A percentile compares a stretch with the other conserved stretches of the same genome.
phyloP scores from a whole-genome alignment of 2,329 filamentous ascomycete species.

The Aspergillus pseudotamarii region DNA sequence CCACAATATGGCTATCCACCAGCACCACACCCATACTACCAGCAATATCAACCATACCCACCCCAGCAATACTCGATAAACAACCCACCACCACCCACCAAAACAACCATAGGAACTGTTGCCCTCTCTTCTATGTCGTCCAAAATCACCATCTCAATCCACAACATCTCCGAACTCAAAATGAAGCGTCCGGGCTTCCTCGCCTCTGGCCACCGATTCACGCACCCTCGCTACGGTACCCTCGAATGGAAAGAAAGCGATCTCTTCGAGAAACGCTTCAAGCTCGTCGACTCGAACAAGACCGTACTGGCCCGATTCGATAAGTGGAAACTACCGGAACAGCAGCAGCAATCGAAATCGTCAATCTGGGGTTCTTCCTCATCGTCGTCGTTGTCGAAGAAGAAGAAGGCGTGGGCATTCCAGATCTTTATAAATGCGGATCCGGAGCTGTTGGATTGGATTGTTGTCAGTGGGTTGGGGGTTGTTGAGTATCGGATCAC shows the following conservation, averaged over 20 bases:
- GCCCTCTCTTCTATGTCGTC: background rate
- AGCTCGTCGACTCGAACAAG: conserved; percentile 1
- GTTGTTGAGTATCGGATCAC: background rate
- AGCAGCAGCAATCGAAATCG: background rate
- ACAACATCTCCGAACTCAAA: background rate
- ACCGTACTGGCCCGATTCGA: background rate
- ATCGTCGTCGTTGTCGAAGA: background rate
- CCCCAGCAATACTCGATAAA: background rate
- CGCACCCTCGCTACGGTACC: background rate
- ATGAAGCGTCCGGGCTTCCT: conserved; percentile 1
- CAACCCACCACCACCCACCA: background rate
- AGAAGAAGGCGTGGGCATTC: background rate
- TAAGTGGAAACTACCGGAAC: background rate
- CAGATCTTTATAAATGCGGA: background rate
- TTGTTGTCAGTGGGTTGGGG: background rate
- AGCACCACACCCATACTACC: background rate
- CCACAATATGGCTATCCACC: background rate
- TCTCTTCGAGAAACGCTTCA: background rate
- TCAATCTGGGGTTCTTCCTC: background rate
- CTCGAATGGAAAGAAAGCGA: background rate
- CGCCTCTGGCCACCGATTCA: background rate
- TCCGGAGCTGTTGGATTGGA: conserved; percentile 1
- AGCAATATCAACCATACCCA: background rate
- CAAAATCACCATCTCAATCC: background rate
- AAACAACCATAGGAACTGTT: background rate